Evolutionary conservation across 331 rosid species (phyloP).

Genomic region (Ulmus americana): DNA sequence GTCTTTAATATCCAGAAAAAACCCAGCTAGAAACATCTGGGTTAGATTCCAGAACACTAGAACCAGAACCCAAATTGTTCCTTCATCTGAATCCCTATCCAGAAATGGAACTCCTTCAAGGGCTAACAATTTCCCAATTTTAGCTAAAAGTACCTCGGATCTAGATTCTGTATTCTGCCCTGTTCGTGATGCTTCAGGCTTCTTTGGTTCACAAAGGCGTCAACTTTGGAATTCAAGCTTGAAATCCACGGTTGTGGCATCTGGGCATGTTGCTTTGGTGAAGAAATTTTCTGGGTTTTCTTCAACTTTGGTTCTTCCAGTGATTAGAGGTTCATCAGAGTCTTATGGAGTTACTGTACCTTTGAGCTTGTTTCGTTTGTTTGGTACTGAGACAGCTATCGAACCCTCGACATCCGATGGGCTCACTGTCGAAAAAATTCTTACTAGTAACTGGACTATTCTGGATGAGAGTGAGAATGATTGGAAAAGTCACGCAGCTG

Average conservation of each 20-base stretch:
- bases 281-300: constrained; percentile 8
- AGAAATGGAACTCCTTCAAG: not conserved
- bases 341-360: constrained; percentile 4
- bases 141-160: not conserved
- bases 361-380: constrained; percentile 31
- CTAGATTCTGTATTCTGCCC: constrained; percentile 2
- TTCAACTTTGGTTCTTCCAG: constrained; percentile 18
- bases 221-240: constrained; percentile 18
- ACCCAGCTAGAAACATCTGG: constrained; percentile 21
- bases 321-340: not conserved
- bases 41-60: constrained; percentile 2
- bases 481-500: constrained; percentile 90
- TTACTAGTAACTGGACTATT: constrained; percentile 57
- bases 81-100: constrained; percentile 2
- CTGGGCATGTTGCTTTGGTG: constrained; percentile 5
- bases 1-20: constrained; percentile 25
- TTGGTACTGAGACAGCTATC: constrained; percentile 37
- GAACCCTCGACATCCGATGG: constrained; percentile 69
- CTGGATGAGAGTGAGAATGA: constrained; percentile 57
- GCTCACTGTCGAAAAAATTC: constrained; percentile 61
- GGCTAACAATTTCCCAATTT: not conserved
- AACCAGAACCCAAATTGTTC: not conserved
- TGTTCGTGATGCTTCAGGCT: not conserved
- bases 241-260: not conserved
- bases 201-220: constrained; percentile 17